phyloP scores from a whole-genome alignment of 129 eudicot species.

The Saussurea involucrata region DNA sequence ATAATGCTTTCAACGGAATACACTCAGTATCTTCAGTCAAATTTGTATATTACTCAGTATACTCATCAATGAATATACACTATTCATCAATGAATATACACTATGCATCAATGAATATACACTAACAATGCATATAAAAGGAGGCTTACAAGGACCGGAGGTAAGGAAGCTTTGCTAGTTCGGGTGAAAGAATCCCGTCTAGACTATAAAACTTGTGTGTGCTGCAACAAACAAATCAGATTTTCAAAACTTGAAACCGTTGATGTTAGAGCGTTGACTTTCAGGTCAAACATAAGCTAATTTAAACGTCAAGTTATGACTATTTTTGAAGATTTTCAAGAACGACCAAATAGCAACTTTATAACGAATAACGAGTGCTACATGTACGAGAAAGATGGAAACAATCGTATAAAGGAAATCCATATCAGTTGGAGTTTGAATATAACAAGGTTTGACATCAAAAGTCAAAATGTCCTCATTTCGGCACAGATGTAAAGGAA shows the following conservation, averaged over 20 bases:
- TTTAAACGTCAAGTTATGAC: background rate
- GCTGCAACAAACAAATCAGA: constrained; percentile 37
- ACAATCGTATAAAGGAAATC: background rate
- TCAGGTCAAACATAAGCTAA: constrained; percentile 11
- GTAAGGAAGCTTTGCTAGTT: constrained; percentile 63
- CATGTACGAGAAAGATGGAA: background rate
- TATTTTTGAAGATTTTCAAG: background rate
- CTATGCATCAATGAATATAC: no score
- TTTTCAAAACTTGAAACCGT: background rate
- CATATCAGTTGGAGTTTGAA: background rate
- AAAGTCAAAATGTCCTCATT: constrained; percentile 14
- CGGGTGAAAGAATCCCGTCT: constrained; percentile 79
- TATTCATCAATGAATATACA: no score
- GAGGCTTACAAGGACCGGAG: constrained; percentile 57
- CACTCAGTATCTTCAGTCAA: no score
- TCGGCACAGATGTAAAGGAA: no score
- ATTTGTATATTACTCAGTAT: background rate
- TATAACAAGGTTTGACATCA: constrained; percentile 4
- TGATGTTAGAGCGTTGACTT: constrained; percentile 2
- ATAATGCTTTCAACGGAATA: no score
- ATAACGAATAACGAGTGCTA: background rate
- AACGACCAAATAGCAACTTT: background rate
- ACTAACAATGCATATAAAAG: background rate
- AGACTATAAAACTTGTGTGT: constrained; percentile 63
- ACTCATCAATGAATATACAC: background rate